These are phyloP conservation scores for Alternaria infectoria DNA, from an alignment of 2,329 filamentous ascomycete genomes.

Conservation along the genomic window DNA sequence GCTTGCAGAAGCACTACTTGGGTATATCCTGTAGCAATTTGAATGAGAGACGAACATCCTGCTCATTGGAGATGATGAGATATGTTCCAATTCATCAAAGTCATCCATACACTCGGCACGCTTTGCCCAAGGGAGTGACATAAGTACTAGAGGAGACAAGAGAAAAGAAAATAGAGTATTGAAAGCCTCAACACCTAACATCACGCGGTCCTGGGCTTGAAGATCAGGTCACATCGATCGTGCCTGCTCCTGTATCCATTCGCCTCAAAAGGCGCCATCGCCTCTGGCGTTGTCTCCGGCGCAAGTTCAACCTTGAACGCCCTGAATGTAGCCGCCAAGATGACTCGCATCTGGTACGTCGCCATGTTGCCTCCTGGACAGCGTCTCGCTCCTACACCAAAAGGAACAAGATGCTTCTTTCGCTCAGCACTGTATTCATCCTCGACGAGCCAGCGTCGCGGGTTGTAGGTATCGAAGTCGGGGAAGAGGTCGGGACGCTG, in stretches of 20 bases:
- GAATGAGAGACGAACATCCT: background rate
- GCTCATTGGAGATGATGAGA: background rate
- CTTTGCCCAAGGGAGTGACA: background rate
- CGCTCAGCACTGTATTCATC: constrained; percentile 20
- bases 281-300: constrained; percentile 25
- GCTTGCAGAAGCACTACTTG: background rate
- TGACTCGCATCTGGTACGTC: constrained; percentile 27
- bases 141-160: background rate
- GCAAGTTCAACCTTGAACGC: constrained; percentile 22
- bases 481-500: constrained; percentile 28
- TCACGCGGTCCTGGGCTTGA: constrained; percentile 9
- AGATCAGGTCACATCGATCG: constrained; percentile 25
- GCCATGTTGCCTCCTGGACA: constrained; percentile 32
- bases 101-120: background rate
- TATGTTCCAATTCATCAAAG: background rate
- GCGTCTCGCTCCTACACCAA: constrained; percentile 24
- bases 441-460: constrained; percentile 20
- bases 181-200: background rate
- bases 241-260: constrained; percentile 26
- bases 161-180: background rate
- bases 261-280: constrained; percentile 28
- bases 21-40: background rate
- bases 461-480: constrained; percentile 25
- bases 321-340: constrained; percentile 22
- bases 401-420: constrained; percentile 20